Evolutionary conservation across 192 early-diverging fungal genomes (phyloP), one percentile per base, ranked within the genome.

Genomic region (Umbelopsis vinacea): DNA sequence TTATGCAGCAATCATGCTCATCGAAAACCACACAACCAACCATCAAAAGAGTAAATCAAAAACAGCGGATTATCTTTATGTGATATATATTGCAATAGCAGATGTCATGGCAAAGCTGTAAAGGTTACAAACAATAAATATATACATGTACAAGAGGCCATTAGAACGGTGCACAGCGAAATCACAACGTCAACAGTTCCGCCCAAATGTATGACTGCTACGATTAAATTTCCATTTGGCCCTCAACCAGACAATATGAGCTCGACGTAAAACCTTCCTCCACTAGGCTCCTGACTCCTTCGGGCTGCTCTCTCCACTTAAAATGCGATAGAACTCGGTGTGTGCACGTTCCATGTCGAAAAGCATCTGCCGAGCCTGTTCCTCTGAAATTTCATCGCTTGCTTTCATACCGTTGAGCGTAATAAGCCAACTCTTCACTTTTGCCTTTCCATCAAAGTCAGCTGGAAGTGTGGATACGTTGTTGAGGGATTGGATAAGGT

Each of bases 341-440:
- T 91, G 86, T 6, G 89, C 85, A 35, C 86, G 86, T 52, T 96
- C 94, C 14, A 99, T 81, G 68, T 99, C 97, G 83, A 99, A 99
- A 38, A 93, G 74, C 67, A 99, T 78, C 82, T 99, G 97, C 24
- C 97, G 84, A 6, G 87, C 88, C 79, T 99, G 95, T 29, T 96
- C 93, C 26, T 89, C 87, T 21, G 84, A 85, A 8, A 99, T 82
- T 77, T 91, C 89, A 40, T 97, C 95, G 52, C 89, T 92, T 3
- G 97, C 97, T 82, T 94, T 96, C 94, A 97, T 95, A 22, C 89
- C 81, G 77, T 99, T 96, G 37, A 97, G 72, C 12, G 85, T 88
- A 38, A 97, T 95, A 14, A 98, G 81, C 91, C 97, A 98, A 63
- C 96, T 89, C 40, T 89, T 83, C 15, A 97, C 84, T 71, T 89